Conservation (phyloP, 2,329 filamentous ascomycete species). For the Chaetoscypha palmicola region DNA sequence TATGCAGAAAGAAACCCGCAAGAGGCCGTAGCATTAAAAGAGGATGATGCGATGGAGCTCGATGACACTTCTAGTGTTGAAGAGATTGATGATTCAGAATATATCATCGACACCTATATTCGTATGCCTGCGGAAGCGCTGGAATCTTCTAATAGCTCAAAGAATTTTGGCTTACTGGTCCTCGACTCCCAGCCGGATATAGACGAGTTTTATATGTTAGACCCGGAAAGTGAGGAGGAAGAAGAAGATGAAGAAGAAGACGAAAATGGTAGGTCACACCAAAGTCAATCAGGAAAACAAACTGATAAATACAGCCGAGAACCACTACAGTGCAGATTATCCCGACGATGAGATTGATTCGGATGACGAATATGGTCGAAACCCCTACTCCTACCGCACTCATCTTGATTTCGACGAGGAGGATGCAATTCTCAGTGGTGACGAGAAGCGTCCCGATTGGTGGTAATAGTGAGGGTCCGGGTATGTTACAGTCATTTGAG, state of each 20-base stretch:
- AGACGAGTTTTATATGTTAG: conserved; percentile 53
- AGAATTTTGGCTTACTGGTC: conserved; percentile 38
- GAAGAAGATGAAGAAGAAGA: conserved; percentile 60
- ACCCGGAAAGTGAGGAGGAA: conserved; percentile 53
- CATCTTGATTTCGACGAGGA: conserved; percentile 26
- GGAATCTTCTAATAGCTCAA: conserved; percentile 39
- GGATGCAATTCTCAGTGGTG: conserved; percentile 24
- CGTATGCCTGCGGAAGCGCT: conserved; percentile 49
- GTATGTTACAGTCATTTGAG: too few species aligned
- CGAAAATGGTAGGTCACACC: conserved; percentile 48
- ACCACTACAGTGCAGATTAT: conserved; percentile 73
- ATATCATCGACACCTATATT: conserved; percentile 58
- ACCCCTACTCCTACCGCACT: conserved; percentile 48
- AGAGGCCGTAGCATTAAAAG: conserved; percentile 17
- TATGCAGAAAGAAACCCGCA: conserved; percentile 51
- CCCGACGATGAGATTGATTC: conserved; percentile 72
- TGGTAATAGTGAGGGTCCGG: too few species aligned
- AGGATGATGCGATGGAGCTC: conserved; percentile 29
- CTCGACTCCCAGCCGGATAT: conserved; percentile 33
- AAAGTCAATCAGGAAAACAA: background rate
- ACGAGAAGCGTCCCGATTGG: too few species aligned
- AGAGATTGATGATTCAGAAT: conserved; percentile 46
- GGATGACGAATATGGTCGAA: conserved; percentile 56
- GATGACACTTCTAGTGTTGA: conserved; percentile 39
- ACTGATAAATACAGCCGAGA: conserved; percentile 50